Percentiles rank a stretch among this genome's conserved stretches.
Conservation (phyloP, 257 asterid species). For the Solanum tarapatanum region DNA sequence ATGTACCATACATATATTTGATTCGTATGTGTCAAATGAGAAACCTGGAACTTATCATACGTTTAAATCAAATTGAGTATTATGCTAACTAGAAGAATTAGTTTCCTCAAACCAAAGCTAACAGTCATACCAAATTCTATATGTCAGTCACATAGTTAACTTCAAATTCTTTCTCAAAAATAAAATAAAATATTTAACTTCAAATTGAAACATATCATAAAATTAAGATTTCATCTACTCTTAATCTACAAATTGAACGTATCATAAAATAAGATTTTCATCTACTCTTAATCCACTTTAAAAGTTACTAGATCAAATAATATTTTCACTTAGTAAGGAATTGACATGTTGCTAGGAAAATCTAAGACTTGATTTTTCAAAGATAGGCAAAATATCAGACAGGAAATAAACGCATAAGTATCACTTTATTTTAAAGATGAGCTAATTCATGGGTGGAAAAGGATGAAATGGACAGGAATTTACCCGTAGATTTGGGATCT, state of each 20-base stretch:
- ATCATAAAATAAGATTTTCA: neutral
- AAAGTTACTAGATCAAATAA: neutral
- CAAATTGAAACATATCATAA: no score
- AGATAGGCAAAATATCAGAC: neutral
- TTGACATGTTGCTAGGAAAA: neutral
- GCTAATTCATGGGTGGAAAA: neutral
- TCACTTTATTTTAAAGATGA: neutral
- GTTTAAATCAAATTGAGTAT: no score
- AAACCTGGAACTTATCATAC: neutral
- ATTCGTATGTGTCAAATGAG: neutral
- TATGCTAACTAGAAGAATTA: neutral
- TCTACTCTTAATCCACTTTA: neutral
- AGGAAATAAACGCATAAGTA: neutral
- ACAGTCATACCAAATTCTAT: neutral
- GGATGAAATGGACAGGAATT: neutral
- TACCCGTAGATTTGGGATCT: neutral
- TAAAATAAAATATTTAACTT: no score
- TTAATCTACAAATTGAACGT: neutral
- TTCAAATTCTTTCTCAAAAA: no score
- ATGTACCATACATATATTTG: neutral
- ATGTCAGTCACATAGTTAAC: neutral
- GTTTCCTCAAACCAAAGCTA: neutral
- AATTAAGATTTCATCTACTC: neutral
- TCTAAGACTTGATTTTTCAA: neutral
- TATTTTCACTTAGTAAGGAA: neutral